Percentiles rank a stretch among this genome's conserved stretches.
Conservation (phyloP, 305 asterid genomes). For the Stenogyne calaminthoides region DNA sequence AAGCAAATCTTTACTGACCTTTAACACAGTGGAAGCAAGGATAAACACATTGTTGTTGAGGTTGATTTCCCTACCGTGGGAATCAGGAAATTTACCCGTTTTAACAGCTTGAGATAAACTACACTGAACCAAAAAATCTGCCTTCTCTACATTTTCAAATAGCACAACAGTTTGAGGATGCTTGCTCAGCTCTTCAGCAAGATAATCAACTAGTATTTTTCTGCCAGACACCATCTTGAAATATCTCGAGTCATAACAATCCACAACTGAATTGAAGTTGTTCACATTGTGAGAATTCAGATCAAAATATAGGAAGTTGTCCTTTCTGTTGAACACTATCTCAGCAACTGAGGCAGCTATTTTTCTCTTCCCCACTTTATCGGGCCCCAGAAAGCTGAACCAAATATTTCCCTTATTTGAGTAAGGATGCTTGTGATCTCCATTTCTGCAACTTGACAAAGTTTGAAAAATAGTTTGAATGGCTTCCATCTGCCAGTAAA, state of each 20-base stretch:
- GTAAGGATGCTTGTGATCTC: constrained; percentile 36
- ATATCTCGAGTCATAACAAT: constrained; percentile 38
- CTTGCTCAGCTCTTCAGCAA: constrained; percentile 73
- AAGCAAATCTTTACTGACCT: constrained; percentile 32
- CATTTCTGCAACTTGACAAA: constrained; percentile 55
- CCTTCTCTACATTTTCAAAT: constrained; percentile 74
- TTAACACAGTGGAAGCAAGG: constrained; percentile 47
- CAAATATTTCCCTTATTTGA: constrained; percentile 68
- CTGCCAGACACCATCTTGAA: constrained; percentile 50
- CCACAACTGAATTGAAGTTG: constrained; percentile 44
- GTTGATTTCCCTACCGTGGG: constrained; percentile 63
- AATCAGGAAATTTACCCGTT: constrained; percentile 76
- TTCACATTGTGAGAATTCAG: constrained; percentile 41
- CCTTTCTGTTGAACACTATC: constrained; percentile 55
- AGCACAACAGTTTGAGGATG: constrained; percentile 65
- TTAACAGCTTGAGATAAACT: constrained; percentile 69
- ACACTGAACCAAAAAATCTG: constrained; percentile 65
- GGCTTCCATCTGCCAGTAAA: constrained; percentile 83
- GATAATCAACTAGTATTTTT: constrained; percentile 64
- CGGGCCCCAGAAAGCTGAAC: constrained; percentile 87
- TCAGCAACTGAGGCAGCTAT: constrained; percentile 71
- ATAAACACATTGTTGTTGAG: constrained; percentile 62
- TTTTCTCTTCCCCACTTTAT: constrained; percentile 77
- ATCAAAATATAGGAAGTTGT: constrained; percentile 56
- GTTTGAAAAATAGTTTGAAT: constrained; percentile 54